Percentiles rank a stretch among this genome's conserved stretches.
These are phyloP conservation scores for Zymoseptoria ardabiliae DNA, from an alignment of 2,329 filamentous ascomycete species.

Conservation along the genomic window DNA sequence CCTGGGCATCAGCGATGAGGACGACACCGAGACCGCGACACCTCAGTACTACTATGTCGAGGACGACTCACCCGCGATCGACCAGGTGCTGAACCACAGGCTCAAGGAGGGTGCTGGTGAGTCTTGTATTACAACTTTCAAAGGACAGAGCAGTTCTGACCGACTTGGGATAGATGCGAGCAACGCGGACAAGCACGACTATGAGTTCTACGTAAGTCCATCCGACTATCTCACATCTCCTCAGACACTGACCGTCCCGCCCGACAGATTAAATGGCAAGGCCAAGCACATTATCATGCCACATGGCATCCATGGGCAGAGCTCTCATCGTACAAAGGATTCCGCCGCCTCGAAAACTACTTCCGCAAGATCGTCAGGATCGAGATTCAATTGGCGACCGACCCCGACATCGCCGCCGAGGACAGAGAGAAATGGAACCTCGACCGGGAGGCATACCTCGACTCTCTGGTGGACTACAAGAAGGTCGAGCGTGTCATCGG, in stretches of 20 bases:
- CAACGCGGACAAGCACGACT: conserved; percentile 61
- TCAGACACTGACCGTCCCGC: conserved; percentile 15
- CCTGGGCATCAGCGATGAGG: conserved; percentile 50
- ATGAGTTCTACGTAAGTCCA: conserved; percentile 60
- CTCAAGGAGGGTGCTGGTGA: conserved; percentile 56
- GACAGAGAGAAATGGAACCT: conserved; percentile 90
- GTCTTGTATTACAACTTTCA: conserved; percentile 2
- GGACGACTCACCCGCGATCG: conserved; percentile 77
- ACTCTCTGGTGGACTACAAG: conserved; percentile 82
- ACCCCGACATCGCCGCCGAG: conserved; percentile 69
- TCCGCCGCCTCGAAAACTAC: conserved; percentile 90
- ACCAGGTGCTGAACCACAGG: conserved; percentile 82
- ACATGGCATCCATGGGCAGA: conserved; percentile 82
- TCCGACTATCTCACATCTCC: background rate
- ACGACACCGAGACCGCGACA: conserved; percentile 57
- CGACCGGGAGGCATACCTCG: conserved; percentile 84
- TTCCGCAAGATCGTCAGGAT: conserved; percentile 74
- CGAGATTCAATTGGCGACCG: conserved; percentile 69
- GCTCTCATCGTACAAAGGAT: conserved; percentile 70
- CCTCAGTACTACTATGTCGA: conserved; percentile 67
- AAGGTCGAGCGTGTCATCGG: conserved; percentile 91
- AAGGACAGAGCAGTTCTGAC: background rate
- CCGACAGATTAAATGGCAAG: conserved; percentile 88
- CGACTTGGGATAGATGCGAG: conserved; percentile 17
- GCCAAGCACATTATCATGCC: conserved; percentile 87